Conservation (phyloP, 805 yeast genomes). For the Kodamaea lidongshanica region DNA sequence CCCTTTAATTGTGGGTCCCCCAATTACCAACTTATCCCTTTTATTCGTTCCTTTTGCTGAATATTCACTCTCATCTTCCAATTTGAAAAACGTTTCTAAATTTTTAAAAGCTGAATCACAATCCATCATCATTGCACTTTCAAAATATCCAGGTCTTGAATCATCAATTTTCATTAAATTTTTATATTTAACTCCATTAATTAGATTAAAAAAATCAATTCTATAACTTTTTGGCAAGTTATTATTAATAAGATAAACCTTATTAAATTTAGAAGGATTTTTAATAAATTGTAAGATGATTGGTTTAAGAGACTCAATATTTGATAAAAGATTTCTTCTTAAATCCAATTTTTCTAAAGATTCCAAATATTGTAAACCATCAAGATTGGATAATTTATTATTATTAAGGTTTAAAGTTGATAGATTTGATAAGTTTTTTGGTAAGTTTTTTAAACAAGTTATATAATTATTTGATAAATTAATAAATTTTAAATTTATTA, state of each 20-base stretch:
- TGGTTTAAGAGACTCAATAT: slow-evolving; percentile 30
- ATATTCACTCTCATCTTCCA: neutral
- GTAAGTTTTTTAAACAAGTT: slow-evolving; percentile 28
- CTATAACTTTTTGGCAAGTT: slow-evolving; percentile 42
- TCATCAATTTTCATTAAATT: slow-evolving; percentile 51
- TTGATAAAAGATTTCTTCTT: slow-evolving; percentile 40
- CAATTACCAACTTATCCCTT: no score
- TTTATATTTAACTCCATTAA: slow-evolving; percentile 46
- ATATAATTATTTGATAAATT: slow-evolving; percentile 40
- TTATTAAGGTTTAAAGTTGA: slow-evolving; percentile 47
- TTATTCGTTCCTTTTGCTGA: neutral
- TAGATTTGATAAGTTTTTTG: slow-evolving; percentile 28
- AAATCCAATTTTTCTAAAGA: slow-evolving; percentile 48
- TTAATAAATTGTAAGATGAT: slow-evolving; percentile 29
- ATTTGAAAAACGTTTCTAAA: slow-evolving; percentile 33
- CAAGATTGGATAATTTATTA: slow-evolving; percentile 37
- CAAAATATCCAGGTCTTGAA: slow-evolving; percentile 57
- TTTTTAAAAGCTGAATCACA: slow-evolving; percentile 40
- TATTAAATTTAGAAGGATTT: slow-evolving; percentile 28
- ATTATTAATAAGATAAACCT: slow-evolving; percentile 39
- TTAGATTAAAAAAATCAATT: slow-evolving; percentile 48
- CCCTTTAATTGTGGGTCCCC: no score
- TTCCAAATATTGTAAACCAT: slow-evolving; percentile 39
- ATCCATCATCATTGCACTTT: slow-evolving; percentile 48
- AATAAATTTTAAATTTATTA: slow-evolving; percentile 42